Conservation (phyloP, 1,139 yeast species). For the Taphrina communis region DNA sequence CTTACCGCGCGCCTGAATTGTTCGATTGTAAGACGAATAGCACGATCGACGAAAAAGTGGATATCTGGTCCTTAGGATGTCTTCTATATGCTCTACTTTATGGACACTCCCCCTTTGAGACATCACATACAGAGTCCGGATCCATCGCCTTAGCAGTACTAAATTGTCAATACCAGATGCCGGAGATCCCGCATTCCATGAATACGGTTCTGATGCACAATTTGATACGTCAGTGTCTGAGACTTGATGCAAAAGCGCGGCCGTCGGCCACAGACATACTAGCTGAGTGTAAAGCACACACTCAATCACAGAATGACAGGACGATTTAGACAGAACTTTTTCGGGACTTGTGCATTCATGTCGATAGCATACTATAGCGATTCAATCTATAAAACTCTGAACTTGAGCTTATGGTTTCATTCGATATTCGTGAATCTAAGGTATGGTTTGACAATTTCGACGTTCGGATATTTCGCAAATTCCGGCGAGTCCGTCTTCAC, state of each 20-base stretch:
- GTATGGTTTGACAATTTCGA: slow-evolving; percentile 80
- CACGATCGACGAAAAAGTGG: slow-evolving; percentile 71
- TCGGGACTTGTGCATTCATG: too few species aligned
- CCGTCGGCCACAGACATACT: slow-evolving; percentile 68
- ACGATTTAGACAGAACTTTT: background rate
- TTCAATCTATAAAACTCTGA: too few species aligned
- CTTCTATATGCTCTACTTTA: slow-evolving; percentile 76
- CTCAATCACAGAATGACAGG: background rate
- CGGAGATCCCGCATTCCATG: slow-evolving; percentile 59
- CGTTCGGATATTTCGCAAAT: slow-evolving; percentile 72
- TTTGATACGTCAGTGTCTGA: slow-evolving; percentile 65
- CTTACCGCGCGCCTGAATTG: slow-evolving; percentile 89
- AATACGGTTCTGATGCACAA: slow-evolving; percentile 59
- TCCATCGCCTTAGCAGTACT: slow-evolving; percentile 76
- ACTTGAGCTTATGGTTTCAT: background rate
- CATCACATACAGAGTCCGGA: slow-evolving; percentile 78
- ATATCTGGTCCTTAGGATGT: slow-evolving; percentile 79
- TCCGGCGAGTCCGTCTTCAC: slow-evolving; percentile 68
- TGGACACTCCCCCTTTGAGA: slow-evolving; percentile 84
- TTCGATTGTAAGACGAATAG: slow-evolving; percentile 73
- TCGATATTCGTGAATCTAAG: slow-evolving; percentile 34
- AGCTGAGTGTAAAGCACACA: background rate
- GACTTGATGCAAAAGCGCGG: slow-evolving; percentile 63
- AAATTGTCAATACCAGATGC: slow-evolving; percentile 72
- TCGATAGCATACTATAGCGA: too few species aligned